Percentiles rank a stretch among this genome's conserved stretches.
Evolutionary conservation across 2,329 filamentous ascomycete genomes (phyloP).

Genomic region (Phaeosphaeria sp.): DNA sequence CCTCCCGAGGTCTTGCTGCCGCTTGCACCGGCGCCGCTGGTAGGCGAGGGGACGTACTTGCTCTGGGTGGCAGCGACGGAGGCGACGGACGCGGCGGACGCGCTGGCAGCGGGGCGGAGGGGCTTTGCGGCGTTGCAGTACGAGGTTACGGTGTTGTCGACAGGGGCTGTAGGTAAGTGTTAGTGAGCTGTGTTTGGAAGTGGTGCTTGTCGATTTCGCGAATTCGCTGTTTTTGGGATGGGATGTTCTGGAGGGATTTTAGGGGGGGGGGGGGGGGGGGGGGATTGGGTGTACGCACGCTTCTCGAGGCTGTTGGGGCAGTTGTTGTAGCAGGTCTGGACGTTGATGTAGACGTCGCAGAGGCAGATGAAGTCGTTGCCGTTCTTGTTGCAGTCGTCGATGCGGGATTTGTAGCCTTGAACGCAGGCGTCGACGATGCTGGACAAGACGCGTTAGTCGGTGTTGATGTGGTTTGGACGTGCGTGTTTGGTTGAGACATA

Average conservation of each 20-base stretch:
- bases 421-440: slow-evolving; percentile 62
- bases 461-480: background rate
- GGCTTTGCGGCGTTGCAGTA: slow-evolving; percentile 53
- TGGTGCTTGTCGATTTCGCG: too few species aligned
- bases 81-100: slow-evolving; percentile 22
- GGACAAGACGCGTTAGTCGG: background rate
- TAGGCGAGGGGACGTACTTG: slow-evolving; percentile 9
- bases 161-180: slow-evolving; percentile 14
- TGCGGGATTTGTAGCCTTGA: slow-evolving; percentile 47
- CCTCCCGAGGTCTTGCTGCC: background rate
- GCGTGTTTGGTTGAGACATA: slow-evolving; percentile 30
- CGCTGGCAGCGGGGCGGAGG: slow-evolving; percentile 27
- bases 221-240: too few species aligned
- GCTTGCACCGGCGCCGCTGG: background rate
- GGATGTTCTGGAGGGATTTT: too few species aligned
- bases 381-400: slow-evolving; percentile 50
- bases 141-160: slow-evolving; percentile 43
- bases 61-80: slow-evolving; percentile 27
- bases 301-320: slow-evolving; percentile 59
- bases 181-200: background rate
- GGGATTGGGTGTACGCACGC: background rate
- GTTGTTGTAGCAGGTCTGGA: slow-evolving; percentile 68
- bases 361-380: slow-evolving; percentile 63
- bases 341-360: slow-evolving; percentile 61
- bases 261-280: too few species aligned